Evolutionary conservation across 2,329 filamentous ascomycete genomes (phyloP).

Genomic region (Alternaria panax): DNA sequence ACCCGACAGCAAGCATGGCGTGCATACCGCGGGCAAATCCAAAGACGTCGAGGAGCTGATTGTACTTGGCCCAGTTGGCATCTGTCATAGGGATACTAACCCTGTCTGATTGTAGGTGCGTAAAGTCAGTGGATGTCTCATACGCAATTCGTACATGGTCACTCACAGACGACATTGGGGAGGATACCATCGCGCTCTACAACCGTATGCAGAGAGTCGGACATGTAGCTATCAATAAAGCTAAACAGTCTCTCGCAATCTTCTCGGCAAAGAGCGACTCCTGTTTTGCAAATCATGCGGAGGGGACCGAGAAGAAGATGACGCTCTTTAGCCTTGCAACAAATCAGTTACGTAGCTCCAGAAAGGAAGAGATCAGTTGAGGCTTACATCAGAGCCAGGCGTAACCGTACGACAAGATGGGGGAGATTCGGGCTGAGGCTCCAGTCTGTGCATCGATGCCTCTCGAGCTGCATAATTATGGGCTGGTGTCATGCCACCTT

Average conservation of each 20-base stretch:
- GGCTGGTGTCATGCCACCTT: not conserved
- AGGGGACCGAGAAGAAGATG: constrained; percentile 21
- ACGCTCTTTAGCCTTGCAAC: constrained; percentile 11
- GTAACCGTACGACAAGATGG: not conserved
- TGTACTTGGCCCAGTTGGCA: constrained; percentile 18
- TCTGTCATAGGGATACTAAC: constrained; percentile 23
- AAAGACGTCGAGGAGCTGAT: constrained; percentile 16
- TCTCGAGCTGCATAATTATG: not conserved
- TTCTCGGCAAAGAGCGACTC: not conserved
- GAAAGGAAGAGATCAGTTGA: not conserved
- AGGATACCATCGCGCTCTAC: constrained; percentile 16
- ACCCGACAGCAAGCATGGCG: constrained; percentile 10
- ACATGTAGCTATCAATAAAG: constrained; percentile 22
- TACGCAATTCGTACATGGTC: not conserved
- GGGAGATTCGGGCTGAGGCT: not conserved
- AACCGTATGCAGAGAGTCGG: constrained; percentile 7
- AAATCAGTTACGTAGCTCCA: constrained; percentile 1
- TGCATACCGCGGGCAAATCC: constrained; percentile 15
- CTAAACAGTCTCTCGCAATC: not conserved
- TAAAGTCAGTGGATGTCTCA: not conserved
- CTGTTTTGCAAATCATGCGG: constrained; percentile 10
- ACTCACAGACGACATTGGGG: constrained; percentile 11
- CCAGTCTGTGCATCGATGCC: not conserved
- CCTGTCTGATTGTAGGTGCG: not conserved
- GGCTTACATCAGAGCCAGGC: constrained; percentile 5